Base-by-base conservation (phyloP, 2,329 filamentous ascomycete species). In the Aaosphaeria arxii region DNA sequence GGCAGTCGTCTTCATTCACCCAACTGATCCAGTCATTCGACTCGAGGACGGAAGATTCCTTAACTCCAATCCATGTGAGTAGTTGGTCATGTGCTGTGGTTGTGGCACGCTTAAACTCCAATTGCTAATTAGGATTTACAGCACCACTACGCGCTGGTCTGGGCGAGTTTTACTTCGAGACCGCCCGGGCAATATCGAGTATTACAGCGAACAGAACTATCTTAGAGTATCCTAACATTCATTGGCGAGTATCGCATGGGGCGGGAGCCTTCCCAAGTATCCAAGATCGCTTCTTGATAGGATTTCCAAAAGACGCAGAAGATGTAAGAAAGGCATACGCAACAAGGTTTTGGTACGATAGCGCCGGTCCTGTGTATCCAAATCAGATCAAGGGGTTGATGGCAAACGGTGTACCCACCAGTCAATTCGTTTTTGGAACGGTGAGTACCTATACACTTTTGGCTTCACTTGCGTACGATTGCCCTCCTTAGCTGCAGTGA, bases 91-190 rank as follows among this genome's bases (percentile, higher is more conserved):
- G n/a, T 9, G 17, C 7, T 9, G 33, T 9, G 9, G 33, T 36
- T 36, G 33, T n/a, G n/a, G n/a, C 7, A 36, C n/a, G 33, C 7
- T 36, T 36, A 9, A 36, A 9, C 7, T 43, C 30, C 29, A 24
- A 17, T 28, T 45, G 32, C 28, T 28, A 40, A 24, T 5, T 40
- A 13, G 30, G 30, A 24, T 24, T 24, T 24, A 24, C 17, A 70
- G 66, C 66, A 41, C 63, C 65, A 1, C 53, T 70, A 1, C 59
- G 66, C 5, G 64, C 64, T 4, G 67, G 66, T 9, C 52, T 69
- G 0, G 66, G 64, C 5, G 67, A 70, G 30, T 69, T 70, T 44
- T 70, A 70, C 51, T 70, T 69, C 42, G 67, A 70, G 44, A 70
- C 65, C 5, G 67, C 66, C 1, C 55, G 67, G 7, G 66, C 66